A percentile compares a stretch with the other conserved stretches of the same genome.
Evolutionary conservation across 2,329 filamentous ascomycete genomes (phyloP).

Genomic region (Lachnellula subtilissima): DNA sequence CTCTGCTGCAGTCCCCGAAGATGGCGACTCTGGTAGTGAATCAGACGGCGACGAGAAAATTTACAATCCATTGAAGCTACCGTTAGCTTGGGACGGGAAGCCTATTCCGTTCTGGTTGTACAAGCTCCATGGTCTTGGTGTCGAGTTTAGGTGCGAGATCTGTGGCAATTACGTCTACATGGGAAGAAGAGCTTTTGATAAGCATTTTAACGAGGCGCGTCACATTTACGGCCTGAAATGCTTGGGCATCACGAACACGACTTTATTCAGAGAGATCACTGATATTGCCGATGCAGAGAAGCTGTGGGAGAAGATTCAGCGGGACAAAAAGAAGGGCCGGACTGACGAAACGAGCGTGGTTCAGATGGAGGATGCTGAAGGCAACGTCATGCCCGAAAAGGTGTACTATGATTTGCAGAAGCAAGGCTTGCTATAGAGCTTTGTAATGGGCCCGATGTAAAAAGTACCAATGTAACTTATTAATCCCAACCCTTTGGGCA

Average conservation of each 20-base stretch:
- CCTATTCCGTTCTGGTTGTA: constrained; percentile 99
- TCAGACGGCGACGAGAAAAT: constrained; percentile 79
- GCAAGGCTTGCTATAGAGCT: constrained; percentile 68
- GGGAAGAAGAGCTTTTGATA: constrained; percentile 92
- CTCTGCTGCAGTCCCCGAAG: constrained; percentile 33
- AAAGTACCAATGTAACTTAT: background rate
- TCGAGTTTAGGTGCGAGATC: constrained; percentile 93
- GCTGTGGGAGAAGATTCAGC: constrained; percentile 90
- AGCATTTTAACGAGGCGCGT: constrained; percentile 92
- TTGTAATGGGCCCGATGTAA: background rate
- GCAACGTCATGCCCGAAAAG: constrained; percentile 99
- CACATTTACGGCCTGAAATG: constrained; percentile 94
- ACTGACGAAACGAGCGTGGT: constrained; percentile 78
- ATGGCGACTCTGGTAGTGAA: constrained; percentile 56
- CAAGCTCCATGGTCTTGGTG: constrained; percentile 89
- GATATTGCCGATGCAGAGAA: constrained; percentile 82
- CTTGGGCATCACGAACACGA: constrained; percentile 85
- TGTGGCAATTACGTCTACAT: constrained; percentile 99
- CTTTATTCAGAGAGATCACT: constrained; percentile 89
- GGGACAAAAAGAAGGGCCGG: constrained; percentile 74
- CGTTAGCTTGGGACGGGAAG: constrained; percentile 96
- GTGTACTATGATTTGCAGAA: constrained; percentile 95
- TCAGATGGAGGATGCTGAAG: constrained; percentile 97
- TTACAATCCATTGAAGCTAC: constrained; percentile 95
- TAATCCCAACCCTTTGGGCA: background rate